Conservation (phyloP, 2,329 filamentous ascomycete species). For the Clonostachys chloroleuca region DNA sequence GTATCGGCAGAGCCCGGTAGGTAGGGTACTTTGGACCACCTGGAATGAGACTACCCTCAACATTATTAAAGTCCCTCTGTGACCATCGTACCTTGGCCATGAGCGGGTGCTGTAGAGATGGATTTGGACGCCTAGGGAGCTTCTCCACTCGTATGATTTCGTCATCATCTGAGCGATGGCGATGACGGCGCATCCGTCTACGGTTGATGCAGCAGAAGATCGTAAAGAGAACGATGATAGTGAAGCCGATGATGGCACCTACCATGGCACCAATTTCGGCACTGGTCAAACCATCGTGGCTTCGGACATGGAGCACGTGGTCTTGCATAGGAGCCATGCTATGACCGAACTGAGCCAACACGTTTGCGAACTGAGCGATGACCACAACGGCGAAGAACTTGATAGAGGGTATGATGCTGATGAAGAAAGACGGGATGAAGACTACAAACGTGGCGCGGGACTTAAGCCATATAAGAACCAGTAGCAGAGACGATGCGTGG, state of each 20-base stretch:
- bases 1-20: constrained; percentile 23
- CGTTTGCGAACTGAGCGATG: too few relatives aligned
- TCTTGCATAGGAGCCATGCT: too few relatives aligned
- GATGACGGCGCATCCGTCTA: constrained; percentile 4
- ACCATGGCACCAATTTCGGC: constrained; percentile 34
- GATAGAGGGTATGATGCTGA: neutral
- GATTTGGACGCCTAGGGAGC: neutral
- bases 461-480: too few relatives aligned
- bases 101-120: neutral
- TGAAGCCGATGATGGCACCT: constrained; percentile 29
- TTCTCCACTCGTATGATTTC: neutral
- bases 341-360: too few relatives aligned
- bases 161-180: neutral
- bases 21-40: constrained; percentile 24
- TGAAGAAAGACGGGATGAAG: neutral
- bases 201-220: constrained; percentile 19
- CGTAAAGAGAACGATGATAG: constrained; percentile 23
- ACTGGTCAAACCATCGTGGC: constrained; percentile 17
- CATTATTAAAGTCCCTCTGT: too few relatives aligned
- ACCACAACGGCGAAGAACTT: too few relatives aligned
- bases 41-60: constrained; percentile 11
- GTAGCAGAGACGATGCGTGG: too few relatives aligned
- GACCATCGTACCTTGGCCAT: neutral
- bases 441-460: neutral
- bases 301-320: too few relatives aligned